Percentiles rank a stretch among this genome's conserved stretches.
phyloP scores from a whole-genome alignment of 805 yeast genomes.

The Grigorovia jiainica region DNA sequence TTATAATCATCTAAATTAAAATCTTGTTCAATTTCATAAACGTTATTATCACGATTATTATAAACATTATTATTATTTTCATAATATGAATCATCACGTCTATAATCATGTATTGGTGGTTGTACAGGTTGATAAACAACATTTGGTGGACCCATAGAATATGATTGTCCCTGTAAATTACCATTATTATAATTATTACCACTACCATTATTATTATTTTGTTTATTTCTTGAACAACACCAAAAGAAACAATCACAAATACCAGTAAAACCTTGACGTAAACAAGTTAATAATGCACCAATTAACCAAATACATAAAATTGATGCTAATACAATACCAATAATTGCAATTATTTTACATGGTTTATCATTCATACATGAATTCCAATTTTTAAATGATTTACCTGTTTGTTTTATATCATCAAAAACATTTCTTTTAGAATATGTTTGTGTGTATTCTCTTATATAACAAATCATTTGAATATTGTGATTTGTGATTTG shows the following conservation, averaged over 20 bases:
- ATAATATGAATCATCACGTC: not conserved
- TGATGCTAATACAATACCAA: conserved; percentile 53
- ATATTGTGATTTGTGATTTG: too few relatives aligned
- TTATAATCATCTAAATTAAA: conserved; percentile 26
- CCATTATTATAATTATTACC: not conserved
- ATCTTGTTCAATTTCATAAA: conserved; percentile 25
- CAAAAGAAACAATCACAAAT: conserved; percentile 40
- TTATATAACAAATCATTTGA: not conserved
- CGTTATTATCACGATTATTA: conserved; percentile 1
- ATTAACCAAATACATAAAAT: conserved; percentile 49
- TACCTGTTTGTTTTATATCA: conserved; percentile 27
- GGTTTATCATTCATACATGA: conserved; percentile 70
- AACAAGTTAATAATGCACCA: conserved; percentile 44
- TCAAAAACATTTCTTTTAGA: conserved; percentile 11
- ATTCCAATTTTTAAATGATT: conserved; percentile 57
- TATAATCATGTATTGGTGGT: conserved; percentile 10
- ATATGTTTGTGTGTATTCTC: not conserved
- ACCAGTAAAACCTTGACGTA: conserved; percentile 48
- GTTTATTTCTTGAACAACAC: conserved; percentile 22
- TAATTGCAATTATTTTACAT: conserved; percentile 71
- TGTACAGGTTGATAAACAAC: conserved; percentile 26
- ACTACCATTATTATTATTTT: not conserved
- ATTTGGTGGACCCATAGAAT: conserved; percentile 15
- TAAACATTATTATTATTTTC: conserved; percentile 1
- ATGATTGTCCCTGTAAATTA: conserved; percentile 1